Evolutionary conservation across 2,329 filamentous ascomycete genomes (phyloP).

Genomic region (Fusarium compactum): DNA sequence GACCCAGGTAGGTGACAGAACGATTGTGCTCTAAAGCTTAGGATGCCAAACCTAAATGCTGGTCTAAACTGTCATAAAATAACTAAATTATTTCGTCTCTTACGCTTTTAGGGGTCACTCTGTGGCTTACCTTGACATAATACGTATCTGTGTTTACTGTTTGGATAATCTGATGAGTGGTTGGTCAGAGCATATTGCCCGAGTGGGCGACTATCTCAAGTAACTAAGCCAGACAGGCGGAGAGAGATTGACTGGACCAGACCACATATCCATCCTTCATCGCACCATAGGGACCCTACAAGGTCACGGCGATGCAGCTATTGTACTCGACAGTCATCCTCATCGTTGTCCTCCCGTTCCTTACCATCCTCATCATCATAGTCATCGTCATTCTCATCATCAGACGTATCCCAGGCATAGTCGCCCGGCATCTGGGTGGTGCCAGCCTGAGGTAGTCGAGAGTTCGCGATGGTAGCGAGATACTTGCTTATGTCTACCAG

Average conservation of each 20-base stretch:
- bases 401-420: too few species aligned
- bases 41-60: not conserved
- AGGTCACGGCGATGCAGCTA: too few species aligned
- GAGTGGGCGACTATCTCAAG: not conserved
- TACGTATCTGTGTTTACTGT: not conserved
- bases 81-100: not conserved
- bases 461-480: not conserved
- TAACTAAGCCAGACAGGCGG: not conserved
- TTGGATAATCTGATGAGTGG: not conserved
- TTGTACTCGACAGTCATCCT: too few species aligned
- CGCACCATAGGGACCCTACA: too few species aligned
- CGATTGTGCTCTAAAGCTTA: not conserved
- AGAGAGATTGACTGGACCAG: not conserved
- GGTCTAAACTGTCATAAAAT: not conserved
- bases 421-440: too few species aligned
- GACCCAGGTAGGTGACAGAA: too few species aligned
- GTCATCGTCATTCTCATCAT: too few species aligned
- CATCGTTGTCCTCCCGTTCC: too few species aligned
- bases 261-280: not conserved
- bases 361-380: too few species aligned
- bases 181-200: not conserved
- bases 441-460: too few species aligned
- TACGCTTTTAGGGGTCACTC: not conserved
- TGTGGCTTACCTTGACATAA: not conserved
- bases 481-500: rapidly evolving